phyloP scores from a whole-genome alignment of 305 asterid species.

The Andrographis paniculata region DNA sequence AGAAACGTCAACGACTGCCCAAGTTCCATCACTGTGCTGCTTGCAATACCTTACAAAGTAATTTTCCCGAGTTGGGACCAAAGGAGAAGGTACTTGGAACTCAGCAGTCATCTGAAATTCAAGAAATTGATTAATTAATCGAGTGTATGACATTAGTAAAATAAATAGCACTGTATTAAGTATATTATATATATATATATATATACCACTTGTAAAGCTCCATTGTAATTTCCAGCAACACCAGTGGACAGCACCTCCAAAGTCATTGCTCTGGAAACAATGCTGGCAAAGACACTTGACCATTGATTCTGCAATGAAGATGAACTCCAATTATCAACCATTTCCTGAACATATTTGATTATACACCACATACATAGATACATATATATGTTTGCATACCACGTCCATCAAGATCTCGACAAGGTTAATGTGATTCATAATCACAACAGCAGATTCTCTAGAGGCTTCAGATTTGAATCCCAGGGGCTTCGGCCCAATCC shows the following conservation, averaged over 20 bases:
- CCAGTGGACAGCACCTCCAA: conserved; percentile 73
- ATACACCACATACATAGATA: too few species aligned
- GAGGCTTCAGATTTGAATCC: conserved; percentile 83
- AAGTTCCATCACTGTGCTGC: conserved; percentile 56
- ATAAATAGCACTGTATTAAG: too few species aligned
- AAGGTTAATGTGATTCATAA: conserved; percentile 69
- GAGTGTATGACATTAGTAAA: too few species aligned
- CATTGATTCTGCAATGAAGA: conserved; percentile 47
- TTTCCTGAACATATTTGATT: too few species aligned
- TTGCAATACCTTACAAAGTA: conserved; percentile 64
- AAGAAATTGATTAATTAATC: too few species aligned
- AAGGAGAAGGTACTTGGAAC: conserved; percentile 27
- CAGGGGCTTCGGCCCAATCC: conserved; percentile 68
- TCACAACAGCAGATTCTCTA: conserved; percentile 73
- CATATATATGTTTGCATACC: conserved; percentile 20
- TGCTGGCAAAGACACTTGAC: conserved; percentile 53
- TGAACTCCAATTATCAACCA: not conserved
- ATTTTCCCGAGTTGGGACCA: conserved; percentile 58
- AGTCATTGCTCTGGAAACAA: conserved; percentile 59
- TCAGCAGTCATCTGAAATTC: conserved; percentile 56
- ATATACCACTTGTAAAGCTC: conserved; percentile 80
- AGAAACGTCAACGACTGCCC: conserved; percentile 89
- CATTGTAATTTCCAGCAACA: conserved; percentile 65
- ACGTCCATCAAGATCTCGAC: conserved; percentile 76
- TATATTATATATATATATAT: too few species aligned